Conservation (phyloP, 768 basidiomycete genomes). For the Psilocybe sp. region DNA sequence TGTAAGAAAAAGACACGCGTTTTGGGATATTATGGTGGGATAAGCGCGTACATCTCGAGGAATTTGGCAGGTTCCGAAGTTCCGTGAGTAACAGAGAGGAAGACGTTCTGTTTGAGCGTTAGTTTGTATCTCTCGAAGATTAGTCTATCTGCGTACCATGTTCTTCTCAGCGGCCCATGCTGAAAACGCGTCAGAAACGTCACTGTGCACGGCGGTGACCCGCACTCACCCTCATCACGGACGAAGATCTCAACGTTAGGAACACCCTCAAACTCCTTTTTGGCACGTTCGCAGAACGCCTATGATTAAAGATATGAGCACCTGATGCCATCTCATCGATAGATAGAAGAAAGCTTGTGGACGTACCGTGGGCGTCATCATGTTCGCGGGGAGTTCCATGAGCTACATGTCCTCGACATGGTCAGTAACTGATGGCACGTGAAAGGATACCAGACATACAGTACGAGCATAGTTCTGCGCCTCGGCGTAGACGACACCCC, state of each 20-base stretch:
- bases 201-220: background rate
- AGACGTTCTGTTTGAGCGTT: constrained; percentile 51
- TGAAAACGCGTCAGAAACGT: constrained; percentile 20
- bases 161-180: constrained; percentile 82
- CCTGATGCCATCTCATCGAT: background rate
- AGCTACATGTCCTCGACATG: constrained; percentile 40
- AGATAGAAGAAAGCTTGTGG: background rate
- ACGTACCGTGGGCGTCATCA: constrained; percentile 78
- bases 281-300: constrained; percentile 70
- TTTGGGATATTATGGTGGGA: background rate
- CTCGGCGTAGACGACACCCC: constrained; percentile 68
- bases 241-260: constrained; percentile 67
- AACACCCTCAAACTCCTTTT: constrained; percentile 62
- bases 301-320: constrained; percentile 21
- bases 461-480: constrained; percentile 82
- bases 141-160: constrained; percentile 50
- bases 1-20: background rate
- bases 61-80: constrained; percentile 83
- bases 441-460: constrained; percentile 33
- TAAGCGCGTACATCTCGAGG: constrained; percentile 68
- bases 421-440: background rate
- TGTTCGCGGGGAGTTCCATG: constrained; percentile 83
- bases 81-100: constrained; percentile 85
- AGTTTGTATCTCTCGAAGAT: background rate
- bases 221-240: constrained; percentile 63